Percentiles rank a stretch among this genome's conserved stretches.
Conservation (phyloP, 805 yeast genomes). For the Saturnispora serradocipensis region DNA sequence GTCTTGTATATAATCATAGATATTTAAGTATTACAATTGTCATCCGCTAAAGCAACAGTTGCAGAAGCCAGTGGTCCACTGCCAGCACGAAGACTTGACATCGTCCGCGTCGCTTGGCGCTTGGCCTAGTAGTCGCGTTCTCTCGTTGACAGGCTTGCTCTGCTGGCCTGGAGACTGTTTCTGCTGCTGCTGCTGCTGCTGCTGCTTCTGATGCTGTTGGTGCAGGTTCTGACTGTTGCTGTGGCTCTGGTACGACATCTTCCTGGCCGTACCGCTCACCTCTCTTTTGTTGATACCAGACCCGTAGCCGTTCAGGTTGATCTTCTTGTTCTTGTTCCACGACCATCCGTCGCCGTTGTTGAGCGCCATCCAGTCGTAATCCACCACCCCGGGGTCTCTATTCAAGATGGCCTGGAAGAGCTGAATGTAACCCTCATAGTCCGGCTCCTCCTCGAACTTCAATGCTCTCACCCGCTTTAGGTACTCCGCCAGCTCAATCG, state of each 20-base stretch:
- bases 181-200: constrained; percentile 9
- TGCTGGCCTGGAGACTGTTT: constrained; percentile 11
- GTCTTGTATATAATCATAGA: background rate
- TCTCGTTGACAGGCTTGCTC: constrained; percentile 4
- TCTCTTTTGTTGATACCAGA: constrained; percentile 16
- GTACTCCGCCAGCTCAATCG: constrained; percentile 67
- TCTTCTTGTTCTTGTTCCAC: constrained; percentile 62
- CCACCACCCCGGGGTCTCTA: background rate
- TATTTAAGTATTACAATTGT: background rate
- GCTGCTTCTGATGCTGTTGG: constrained; percentile 11
- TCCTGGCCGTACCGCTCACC: constrained; percentile 7
- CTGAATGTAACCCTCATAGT: constrained; percentile 56
- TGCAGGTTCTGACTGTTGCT: constrained; percentile 10
- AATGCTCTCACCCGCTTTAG: constrained; percentile 57
- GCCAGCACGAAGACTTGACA: constrained; percentile 7
- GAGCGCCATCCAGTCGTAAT: constrained; percentile 75
- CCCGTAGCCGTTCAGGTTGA: constrained; percentile 76
- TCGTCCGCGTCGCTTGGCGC: background rate
- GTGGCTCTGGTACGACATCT: constrained; percentile 19
- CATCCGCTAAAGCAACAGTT: background rate
- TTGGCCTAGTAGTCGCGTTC: constrained; percentile 1
- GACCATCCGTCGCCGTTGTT: constrained; percentile 82
- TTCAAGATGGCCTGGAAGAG: constrained; percentile 49
- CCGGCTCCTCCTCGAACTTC: constrained; percentile 73
- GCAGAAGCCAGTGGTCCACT: constrained; percentile 2